Conservation (phyloP, 176 grass and related monocot genomes). For the Urochloa ruziziensis region DNA sequence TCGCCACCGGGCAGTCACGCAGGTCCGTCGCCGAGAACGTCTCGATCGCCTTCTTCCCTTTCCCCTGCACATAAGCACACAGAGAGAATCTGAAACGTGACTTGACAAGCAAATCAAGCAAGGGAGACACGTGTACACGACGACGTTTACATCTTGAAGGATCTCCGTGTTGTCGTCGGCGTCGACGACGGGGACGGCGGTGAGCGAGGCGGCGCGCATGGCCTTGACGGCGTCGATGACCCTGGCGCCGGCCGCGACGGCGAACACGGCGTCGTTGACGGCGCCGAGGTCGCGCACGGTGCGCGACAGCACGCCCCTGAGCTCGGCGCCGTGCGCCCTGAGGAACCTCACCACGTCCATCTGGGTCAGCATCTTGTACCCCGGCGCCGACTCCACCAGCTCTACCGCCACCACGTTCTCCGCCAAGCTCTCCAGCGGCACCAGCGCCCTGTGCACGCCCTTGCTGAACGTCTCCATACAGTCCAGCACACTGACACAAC, state of each 20-base stretch:
- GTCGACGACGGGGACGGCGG: slow-evolving; percentile 82
- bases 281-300: slow-evolving; percentile 56
- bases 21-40: slow-evolving; percentile 85
- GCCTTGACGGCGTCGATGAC: slow-evolving; percentile 63
- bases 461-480: slow-evolving; percentile 95
- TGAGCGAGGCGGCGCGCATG: slow-evolving; percentile 66
- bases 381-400: slow-evolving; percentile 63
- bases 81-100: too few relatives aligned
- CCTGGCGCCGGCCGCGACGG: slow-evolving; percentile 39
- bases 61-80: slow-evolving; percentile 44
- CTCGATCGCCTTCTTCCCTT: slow-evolving; percentile 55
- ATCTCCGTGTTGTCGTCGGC: background rate
- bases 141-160: slow-evolving; percentile 59
- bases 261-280: slow-evolving; percentile 56
- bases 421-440: slow-evolving; percentile 72
- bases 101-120: too few relatives aligned
- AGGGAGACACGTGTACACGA: too few relatives aligned
- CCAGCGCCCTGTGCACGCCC: slow-evolving; percentile 78
- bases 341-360: slow-evolving; percentile 89
- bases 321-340: slow-evolving; percentile 31
- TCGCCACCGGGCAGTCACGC: slow-evolving; percentile 50
- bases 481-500: slow-evolving; percentile 59
- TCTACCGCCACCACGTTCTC: slow-evolving; percentile 52
- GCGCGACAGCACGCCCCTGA: slow-evolving; percentile 52
- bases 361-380: slow-evolving; percentile 85